phyloP scores from a whole-genome alignment of 768 basidiomycete genomes.

The Boletus reticuloceps region DNA sequence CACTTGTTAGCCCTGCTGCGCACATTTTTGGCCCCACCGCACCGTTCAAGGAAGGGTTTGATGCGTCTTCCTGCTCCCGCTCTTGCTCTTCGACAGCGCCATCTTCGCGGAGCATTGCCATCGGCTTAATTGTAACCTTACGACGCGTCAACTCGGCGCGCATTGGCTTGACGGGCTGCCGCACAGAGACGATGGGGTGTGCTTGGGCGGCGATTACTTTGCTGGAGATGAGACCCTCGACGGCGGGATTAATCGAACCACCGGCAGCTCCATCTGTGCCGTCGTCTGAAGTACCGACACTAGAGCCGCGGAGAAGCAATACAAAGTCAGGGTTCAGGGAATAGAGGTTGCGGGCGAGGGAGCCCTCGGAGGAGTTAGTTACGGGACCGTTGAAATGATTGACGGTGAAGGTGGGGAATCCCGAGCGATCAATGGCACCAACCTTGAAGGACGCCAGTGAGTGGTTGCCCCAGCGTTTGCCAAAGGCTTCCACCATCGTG shows the following conservation, averaged over 20 bases:
- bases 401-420: too few species aligned
- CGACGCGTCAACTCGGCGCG: constrained; percentile 86
- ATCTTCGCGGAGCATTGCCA: constrained; percentile 35
- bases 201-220: constrained; percentile 91
- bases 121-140: constrained; percentile 67
- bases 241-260: constrained; percentile 64
- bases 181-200: constrained; percentile 89
- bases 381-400: too few species aligned
- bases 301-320: constrained; percentile 73
- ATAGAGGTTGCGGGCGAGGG: constrained; percentile 87
- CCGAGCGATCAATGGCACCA: constrained; percentile 47
- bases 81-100: constrained; percentile 42
- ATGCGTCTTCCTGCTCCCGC: constrained; percentile 43
- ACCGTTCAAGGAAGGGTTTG: constrained; percentile 19
- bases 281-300: constrained; percentile 35
- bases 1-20: too few species aligned
- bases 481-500: constrained; percentile 92
- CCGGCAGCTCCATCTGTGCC: constrained; percentile 72
- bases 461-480: too few species aligned
- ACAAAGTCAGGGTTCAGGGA: constrained; percentile 93
- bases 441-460: constrained; percentile 88
- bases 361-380: constrained; percentile 91
- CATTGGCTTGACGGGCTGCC: constrained; percentile 93
- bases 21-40: too few species aligned
- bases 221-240: constrained; percentile 83